Base-by-base conservation (phyloP, 1,284 basidiomycete genomes). In the Ustilago bromivora region DNA sequence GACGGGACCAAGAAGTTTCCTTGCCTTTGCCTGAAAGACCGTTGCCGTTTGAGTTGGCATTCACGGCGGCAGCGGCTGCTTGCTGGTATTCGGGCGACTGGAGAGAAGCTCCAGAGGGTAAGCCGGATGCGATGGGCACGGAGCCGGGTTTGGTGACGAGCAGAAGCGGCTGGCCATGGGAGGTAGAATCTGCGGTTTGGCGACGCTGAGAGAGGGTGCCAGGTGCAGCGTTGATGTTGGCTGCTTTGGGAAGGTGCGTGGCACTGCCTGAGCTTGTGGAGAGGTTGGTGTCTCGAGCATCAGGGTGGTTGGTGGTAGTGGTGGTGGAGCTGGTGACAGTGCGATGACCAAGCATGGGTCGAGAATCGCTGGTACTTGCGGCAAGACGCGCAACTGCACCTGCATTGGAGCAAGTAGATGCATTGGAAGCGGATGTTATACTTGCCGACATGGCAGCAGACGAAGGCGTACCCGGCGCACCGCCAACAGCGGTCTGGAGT, bases 1-100 rank as follows among this genome's bases (percentile, higher is more conserved):
- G 61, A 4, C 71, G 74, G 3, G 62, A 49, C 71, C 80, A 77
- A 0, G 67, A 52, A 2, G 71, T 69, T 19, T 82, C 76, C 36
- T 77, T 80, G 31, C 65, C 68, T 41, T 80, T 82, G 28, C 75
- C 75, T 2, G 75, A 77, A 10, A 70, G 66, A 17, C 75, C 75
- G 53, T 66, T 72, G 19, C 58, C 66, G 46, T 67, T 68, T 52
- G 66, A 57, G 41, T 15, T 56, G 23, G 73, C 64, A n/a, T 66
- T 66, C 19, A 66, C 65, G 1, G 74, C 74, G 2, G 69, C 74
- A 0, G 74, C 69, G 1, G 66, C 62, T 0, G 73, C 73, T 31
- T 76, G 65, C 52, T 71, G 74, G 58, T 70, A 77, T 56, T 72
- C 66, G 46, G 56, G 61, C 35, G 74, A 71, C 32, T 66, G 62